Percentiles rank a stretch among this genome's conserved stretches.
Evolutionary conservation across 1,284 basidiomycete species (phyloP).

Genomic region (Ustilago tritici): DNA sequence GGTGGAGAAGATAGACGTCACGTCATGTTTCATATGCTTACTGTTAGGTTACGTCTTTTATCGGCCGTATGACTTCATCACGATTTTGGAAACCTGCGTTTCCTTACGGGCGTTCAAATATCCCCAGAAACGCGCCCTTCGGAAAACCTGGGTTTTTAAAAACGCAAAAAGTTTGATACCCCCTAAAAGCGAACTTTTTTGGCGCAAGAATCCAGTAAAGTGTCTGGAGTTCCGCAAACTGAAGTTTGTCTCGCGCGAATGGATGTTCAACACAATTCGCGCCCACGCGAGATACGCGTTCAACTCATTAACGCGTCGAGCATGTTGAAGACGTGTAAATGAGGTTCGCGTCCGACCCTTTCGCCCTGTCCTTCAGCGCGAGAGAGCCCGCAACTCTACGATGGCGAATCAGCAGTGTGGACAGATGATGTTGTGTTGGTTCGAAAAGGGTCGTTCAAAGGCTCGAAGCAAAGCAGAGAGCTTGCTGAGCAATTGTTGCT

Average conservation of each 20-base stretch:
- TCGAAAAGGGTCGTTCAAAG: background rate
- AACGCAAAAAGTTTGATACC: too few species aligned
- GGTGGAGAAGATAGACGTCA: too few species aligned
- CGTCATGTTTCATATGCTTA: too few species aligned
- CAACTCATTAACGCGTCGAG: constrained; percentile 36
- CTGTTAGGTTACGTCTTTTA: too few species aligned
- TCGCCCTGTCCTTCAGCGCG: background rate
- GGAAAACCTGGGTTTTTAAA: too few species aligned
- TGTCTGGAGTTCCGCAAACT: background rate
- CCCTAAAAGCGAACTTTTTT: background rate
- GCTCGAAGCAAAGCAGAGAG: background rate
- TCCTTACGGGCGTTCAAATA: too few species aligned
- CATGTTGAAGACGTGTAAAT: constrained; percentile 35
- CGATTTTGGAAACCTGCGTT: too few species aligned
- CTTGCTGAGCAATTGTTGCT: too few species aligned
- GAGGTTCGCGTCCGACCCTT: constrained; percentile 34
- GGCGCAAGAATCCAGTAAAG: background rate
- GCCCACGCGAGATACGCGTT: constrained; percentile 12
- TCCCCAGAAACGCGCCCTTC: too few species aligned
- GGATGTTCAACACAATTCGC: background rate
- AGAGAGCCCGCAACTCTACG: background rate
- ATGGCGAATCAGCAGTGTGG: background rate
- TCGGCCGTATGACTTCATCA: too few species aligned
- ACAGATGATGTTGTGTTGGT: background rate
- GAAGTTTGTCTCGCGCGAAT: constrained; percentile 4